Evolutionary conservation across 495 filamentous ascomycete genomes (phyloP), one percentile per base, ranked within the genome.

Genomic region (Xylaria castorea): DNA sequence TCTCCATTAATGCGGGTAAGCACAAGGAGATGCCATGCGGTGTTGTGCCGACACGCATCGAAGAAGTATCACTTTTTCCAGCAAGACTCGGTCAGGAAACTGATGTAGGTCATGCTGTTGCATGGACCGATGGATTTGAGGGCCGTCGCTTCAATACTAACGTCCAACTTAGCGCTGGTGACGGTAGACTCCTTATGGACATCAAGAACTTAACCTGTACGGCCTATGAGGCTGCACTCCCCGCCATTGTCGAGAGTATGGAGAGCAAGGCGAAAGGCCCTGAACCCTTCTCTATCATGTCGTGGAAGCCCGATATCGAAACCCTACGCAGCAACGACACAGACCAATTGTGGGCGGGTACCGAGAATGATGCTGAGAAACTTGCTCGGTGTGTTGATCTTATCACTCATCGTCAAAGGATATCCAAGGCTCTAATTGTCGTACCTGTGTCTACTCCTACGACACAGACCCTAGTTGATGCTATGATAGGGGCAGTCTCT

Each of bases 1-100:
- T 76, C 20, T 73, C 71, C 5, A 71, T 73, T n/a, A 72, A 75
- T 58, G 66, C 74, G 30, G 74, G 74, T 5, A 73, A 73, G 27
- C 71, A 73, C 36, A 75, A 75, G 38, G 74, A 75, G 40, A 75
- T 73, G 74, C 71, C 74, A 32, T 75, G 71, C 57, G 71, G 67
- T 30, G 68, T 73, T 27, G 68, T 75, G 22, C 74, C 74, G 16
- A 73, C 71, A 16, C 74, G 38, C 9, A 69, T 75, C 36, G 73
- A 72, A 50, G 73, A 75, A 57, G 53, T 75, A 22, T 32, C 66
- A 1, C 30, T 75, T 3, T 72, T 66, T 12, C 68, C 65, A 12
- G 58, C 53, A 4, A 27, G 16, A 9, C 27, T 44, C 25, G 63
- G 61, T 30, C 5, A 34, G 5, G 66, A 55, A 44, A 27, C 32